Evolutionary conservation across 2,329 filamentous ascomycete genomes (phyloP), one percentile per base, ranked within the genome.

Genomic region (Xylariaceae sp.): DNA sequence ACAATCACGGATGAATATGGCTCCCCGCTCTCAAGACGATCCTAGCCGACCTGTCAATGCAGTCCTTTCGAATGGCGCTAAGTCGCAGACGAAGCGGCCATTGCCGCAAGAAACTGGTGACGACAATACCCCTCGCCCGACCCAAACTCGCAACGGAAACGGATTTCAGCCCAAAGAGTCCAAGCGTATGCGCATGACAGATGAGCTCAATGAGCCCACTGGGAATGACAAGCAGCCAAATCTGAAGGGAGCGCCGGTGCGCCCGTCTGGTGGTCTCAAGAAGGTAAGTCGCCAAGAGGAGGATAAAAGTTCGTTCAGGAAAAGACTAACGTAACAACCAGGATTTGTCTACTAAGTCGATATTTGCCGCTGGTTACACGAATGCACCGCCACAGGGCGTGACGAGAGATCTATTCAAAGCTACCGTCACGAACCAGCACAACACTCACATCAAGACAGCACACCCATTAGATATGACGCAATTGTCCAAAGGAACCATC

Each of bases 401-500:
- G 63, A 71, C 79, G 63, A 72, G 78, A 66, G 76, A 82, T 63
- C 71, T 88, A 53, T 86, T 86, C 76, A 88, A 86, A 71, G 74
- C 80, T 7, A 83, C 82, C 0, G 79, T 87, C 47, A 84, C 82
- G 13, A 76, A 78, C 18, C 87, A 90, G 63, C 85, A 89, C 60
- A 80, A 83, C 63, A 77, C 80, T 60, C 81, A 87, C 36, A 71
- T 74, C 48, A 85, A 87, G 68, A 73, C 80, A 2, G 78, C 76
- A 1, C 85, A 91, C 64, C 87, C 88, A 1, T 76, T 91, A 65
- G 89, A 94, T 62, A 91, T 92, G 83, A 83, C 87, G n/a, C 88
- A 92, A 67, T 85, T 92, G 55, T 88, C 89, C 7, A 95, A 88
- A 71, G 88, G 84, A n/a, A 85, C 87, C 26, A 96, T 96, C 62